Evolutionary conservation across 306 rosid genomes (phyloP).

Genomic region (Rosa persica): DNA sequence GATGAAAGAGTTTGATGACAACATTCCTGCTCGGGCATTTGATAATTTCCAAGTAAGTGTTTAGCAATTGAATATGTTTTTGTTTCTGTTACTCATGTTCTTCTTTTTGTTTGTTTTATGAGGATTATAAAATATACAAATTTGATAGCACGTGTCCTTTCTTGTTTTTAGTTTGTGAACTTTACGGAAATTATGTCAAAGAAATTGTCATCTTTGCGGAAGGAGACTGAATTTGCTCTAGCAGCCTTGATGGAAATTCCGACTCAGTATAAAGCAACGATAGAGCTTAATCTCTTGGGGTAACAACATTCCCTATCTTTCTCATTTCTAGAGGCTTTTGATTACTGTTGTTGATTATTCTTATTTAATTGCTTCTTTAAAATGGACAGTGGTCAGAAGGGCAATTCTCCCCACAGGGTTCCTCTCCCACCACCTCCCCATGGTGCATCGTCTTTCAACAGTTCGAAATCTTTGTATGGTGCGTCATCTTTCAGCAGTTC

Average conservation of each 20-base stretch:
- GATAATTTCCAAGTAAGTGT: slow-evolving; percentile 88
- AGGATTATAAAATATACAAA: slow-evolving; percentile 6
- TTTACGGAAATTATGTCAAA: slow-evolving; percentile 85
- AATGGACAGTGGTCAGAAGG: slow-evolving; percentile 42
- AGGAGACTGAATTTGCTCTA: slow-evolving; percentile 94
- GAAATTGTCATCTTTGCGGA: slow-evolving; percentile 56
- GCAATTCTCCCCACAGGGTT: slow-evolving; percentile 62
- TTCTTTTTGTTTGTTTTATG: not conserved
- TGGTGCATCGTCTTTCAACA: slow-evolving; percentile 49
- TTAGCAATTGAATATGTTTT: not conserved
- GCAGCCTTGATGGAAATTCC: slow-evolving; percentile 97
- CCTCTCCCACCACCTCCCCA: slow-evolving; percentile 72
- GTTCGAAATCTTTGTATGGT: slow-evolving; percentile 52
- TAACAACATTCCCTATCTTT: slow-evolving; percentile 31
- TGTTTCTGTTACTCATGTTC: not conserved
- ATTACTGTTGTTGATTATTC: not conserved
- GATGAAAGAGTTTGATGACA: slow-evolving; percentile 95
- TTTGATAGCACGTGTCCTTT: slow-evolving; percentile 17
- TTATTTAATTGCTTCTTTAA: slow-evolving; percentile 23
- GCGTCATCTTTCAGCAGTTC: slow-evolving; percentile 45
- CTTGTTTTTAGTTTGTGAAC: slow-evolving; percentile 71
- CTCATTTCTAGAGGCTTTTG: slow-evolving; percentile 6
- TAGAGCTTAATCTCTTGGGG: slow-evolving; percentile 82
- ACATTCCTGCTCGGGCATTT: slow-evolving; percentile 80
- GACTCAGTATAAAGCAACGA: slow-evolving; percentile 86